Evolutionary conservation across 352 stramenopile species (phyloP).

Genomic region (Phytophthora syringae): DNA sequence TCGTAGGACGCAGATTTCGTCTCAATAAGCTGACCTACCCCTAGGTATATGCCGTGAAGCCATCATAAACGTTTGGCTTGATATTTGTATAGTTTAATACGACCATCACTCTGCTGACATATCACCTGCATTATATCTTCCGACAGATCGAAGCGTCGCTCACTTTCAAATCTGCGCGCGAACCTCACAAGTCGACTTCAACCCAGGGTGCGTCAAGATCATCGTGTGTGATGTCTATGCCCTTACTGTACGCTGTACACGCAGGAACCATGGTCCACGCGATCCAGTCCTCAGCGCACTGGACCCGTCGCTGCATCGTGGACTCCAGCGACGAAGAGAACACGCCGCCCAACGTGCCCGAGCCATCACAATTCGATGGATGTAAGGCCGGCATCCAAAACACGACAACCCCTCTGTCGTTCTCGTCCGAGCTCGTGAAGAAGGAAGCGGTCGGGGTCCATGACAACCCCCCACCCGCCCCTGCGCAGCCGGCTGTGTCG

Average conservation of each 20-base stretch:
- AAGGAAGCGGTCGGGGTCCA: not conserved
- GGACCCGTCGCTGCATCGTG: not conserved
- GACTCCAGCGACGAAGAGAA: slow-evolving; percentile 8
- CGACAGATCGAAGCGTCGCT: not conserved
- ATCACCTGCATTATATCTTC: slow-evolving; percentile 7
- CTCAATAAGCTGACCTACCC: slow-evolving; percentile 1
- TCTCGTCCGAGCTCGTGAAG: not conserved
- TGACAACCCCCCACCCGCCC: not conserved
- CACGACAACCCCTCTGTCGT: not conserved
- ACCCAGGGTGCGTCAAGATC: not conserved
- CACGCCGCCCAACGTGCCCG: not conserved
- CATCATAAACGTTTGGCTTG: slow-evolving; percentile 7
- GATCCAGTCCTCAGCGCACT: not conserved
- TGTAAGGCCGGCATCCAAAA: not conserved
- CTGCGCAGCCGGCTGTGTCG: not conserved
- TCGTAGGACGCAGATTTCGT: slow-evolving; percentile 3
- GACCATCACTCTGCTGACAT: slow-evolving; percentile 4
- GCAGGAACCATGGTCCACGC: slow-evolving; percentile 1
- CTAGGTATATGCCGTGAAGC: no score
- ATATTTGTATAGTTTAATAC: slow-evolving; percentile 8
- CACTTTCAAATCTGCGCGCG: not conserved
- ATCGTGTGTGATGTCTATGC: not conserved
- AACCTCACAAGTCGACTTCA: not conserved
- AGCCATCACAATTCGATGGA: not conserved
- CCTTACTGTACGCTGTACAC: not conserved